A percentile compares a stretch with the other conserved stretches of the same genome.
phyloP scores from a whole-genome alignment of 345 rosid genomes.

The Leavenworthia alabamica region DNA sequence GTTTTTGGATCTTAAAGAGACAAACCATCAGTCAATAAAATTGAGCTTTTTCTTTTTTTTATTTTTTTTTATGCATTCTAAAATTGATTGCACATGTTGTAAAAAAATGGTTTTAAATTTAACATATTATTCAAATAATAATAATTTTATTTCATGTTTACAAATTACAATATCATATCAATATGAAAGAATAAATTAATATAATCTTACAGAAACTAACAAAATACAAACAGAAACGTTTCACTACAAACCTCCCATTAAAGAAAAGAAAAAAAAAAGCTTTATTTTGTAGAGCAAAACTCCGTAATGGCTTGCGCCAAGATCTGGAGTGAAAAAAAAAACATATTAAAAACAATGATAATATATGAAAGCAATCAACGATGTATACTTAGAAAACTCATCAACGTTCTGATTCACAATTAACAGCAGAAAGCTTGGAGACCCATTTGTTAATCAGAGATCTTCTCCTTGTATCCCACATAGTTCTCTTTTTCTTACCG shows the following conservation, averaged over 20 bases:
- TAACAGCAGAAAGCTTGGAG: constrained; percentile 30
- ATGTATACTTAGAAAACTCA: background rate
- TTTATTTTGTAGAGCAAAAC: constrained; percentile 14
- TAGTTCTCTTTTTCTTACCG: constrained; percentile 18
- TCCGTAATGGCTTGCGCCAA: constrained; percentile 16
- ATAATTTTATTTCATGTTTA: background rate
- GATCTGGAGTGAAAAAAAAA: constrained; percentile 18
- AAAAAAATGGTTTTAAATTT: too few relatives aligned
- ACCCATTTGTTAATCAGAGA: constrained; percentile 36
- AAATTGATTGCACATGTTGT: too few relatives aligned
- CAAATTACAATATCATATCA: background rate
- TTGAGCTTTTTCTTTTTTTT: too few relatives aligned
- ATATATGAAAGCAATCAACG: background rate
- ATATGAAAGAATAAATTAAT: constrained; percentile 18
- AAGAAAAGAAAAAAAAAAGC: background rate
- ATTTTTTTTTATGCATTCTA: too few relatives aligned
- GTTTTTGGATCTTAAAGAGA: too few relatives aligned
- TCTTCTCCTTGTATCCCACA: constrained; percentile 35
- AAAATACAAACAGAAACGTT: constrained; percentile 1
- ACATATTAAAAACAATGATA: background rate
- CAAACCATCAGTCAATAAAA: too few relatives aligned
- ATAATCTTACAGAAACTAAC: background rate
- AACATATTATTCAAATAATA: too few relatives aligned
- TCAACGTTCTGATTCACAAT: constrained; percentile 34
- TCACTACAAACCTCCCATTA: background rate